Conservation (phyloP, 1,139 yeast genomes). For the Lizanozyma gosingica region DNA sequence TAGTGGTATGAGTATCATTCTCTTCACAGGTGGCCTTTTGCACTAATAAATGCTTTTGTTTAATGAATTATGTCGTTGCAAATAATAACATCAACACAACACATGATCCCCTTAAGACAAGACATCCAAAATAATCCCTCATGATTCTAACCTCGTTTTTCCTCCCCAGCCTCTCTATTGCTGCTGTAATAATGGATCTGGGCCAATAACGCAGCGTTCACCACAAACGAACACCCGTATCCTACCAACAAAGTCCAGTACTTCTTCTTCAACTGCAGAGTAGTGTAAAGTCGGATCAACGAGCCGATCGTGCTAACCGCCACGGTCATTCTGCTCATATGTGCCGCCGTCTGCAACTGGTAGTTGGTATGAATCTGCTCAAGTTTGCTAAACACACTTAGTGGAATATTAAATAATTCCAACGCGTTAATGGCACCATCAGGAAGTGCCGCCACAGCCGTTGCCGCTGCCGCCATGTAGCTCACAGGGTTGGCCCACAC, state of each 20-base stretch:
- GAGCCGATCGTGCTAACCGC: conserved; percentile 18
- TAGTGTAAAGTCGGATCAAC: conserved; percentile 17
- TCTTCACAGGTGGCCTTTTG: too few species aligned
- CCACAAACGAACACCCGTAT: conserved; percentile 13
- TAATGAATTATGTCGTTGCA: too few species aligned
- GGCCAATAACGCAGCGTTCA: conserved; percentile 16
- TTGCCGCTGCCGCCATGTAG: not conserved
- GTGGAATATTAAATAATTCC: not conserved
- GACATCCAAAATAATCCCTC: too few species aligned
- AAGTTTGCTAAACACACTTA: not conserved
- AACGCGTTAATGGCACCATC: not conserved
- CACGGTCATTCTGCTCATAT: conserved; percentile 15
- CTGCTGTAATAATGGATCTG: conserved; percentile 11
- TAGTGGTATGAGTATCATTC: too few species aligned
- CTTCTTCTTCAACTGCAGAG: conserved; percentile 8
- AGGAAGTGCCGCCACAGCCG: not conserved
- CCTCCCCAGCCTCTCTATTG: too few species aligned
- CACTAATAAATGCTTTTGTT: too few species aligned
- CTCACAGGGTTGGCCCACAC: not conserved
- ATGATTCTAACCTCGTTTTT: too few species aligned
- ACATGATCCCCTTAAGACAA: too few species aligned
- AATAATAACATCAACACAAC: too few species aligned
- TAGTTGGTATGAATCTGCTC: conserved; percentile 17
- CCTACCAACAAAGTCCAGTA: conserved; percentile 18
- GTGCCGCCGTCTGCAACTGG: conserved; percentile 14